Conservation (phyloP, 176 grass and related monocot genomes). For the Tillandsia fasciculata region DNA sequence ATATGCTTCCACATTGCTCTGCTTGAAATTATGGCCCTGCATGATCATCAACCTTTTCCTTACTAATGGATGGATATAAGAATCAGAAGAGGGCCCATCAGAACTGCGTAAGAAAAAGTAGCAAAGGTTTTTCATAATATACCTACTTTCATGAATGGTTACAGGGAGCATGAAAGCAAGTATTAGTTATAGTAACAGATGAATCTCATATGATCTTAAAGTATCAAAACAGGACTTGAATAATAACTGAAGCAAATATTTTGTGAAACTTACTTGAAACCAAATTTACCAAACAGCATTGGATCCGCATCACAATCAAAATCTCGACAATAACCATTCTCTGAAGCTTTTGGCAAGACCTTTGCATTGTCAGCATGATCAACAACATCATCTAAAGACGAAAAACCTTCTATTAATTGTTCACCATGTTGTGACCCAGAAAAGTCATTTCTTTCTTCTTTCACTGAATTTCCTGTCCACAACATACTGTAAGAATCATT, state of each 20-base stretch:
- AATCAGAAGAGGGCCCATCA: conserved; percentile 38
- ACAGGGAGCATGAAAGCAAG: background rate
- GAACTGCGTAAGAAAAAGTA: conserved; percentile 31
- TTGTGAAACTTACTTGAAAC: conserved; percentile 36
- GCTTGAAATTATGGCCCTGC: conserved; percentile 35
- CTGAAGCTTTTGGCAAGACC: conserved; percentile 30
- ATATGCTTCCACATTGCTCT: conserved; percentile 21
- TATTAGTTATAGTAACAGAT: background rate
- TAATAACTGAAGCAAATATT: conserved; percentile 1
- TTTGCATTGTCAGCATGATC: conserved; percentile 10
- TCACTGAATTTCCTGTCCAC: conserved; percentile 31
- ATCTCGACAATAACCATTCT: conserved; percentile 24
- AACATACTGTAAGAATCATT: conserved; percentile 38
- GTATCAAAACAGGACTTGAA: background rate
- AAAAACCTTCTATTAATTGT: conserved; percentile 11
- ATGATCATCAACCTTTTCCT: conserved; percentile 52
- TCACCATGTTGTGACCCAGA: conserved; percentile 15
- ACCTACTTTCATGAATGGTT: background rate
- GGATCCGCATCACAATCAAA: conserved; percentile 14
- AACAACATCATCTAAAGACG: conserved; percentile 29
- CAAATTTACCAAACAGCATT: conserved; percentile 18
- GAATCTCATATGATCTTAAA: background rate
- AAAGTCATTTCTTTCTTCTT: conserved; percentile 19
- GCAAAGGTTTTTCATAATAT: background rate
- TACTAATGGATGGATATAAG: conserved; percentile 72